These are phyloP conservation scores for Blastobotrys petasosporus DNA, from an alignment of 1,139 yeast species.

Conservation along the genomic window DNA sequence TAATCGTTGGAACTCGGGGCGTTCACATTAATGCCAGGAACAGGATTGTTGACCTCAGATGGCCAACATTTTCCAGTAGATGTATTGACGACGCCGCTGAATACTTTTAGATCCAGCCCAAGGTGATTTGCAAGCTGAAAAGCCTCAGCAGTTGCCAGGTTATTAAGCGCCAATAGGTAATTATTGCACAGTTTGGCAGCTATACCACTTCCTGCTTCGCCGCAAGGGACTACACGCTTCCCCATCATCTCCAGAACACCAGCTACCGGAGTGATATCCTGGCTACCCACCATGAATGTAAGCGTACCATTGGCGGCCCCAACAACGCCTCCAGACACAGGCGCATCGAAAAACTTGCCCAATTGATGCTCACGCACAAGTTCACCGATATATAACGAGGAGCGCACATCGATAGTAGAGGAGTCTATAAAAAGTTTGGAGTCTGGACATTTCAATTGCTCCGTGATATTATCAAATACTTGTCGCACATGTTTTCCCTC, in stretches of 20 bases:
- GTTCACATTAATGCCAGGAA: constrained; percentile 45
- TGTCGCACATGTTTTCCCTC: constrained; percentile 50
- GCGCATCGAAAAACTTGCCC: constrained; percentile 48
- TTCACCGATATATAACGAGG: constrained; percentile 39
- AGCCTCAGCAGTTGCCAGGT: constrained; percentile 56
- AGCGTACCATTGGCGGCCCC: constrained; percentile 54
- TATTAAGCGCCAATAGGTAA: constrained; percentile 52
- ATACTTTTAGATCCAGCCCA: constrained; percentile 45
- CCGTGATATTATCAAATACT: constrained; percentile 39
- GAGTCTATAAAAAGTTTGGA: constrained; percentile 40
- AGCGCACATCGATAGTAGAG: constrained; percentile 51
- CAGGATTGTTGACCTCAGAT: constrained; percentile 55
- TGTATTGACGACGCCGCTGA: constrained; percentile 49
- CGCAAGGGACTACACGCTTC: constrained; percentile 49
- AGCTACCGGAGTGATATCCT: constrained; percentile 16
- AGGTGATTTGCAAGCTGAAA: constrained; percentile 53
- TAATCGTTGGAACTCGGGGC: constrained; percentile 47
- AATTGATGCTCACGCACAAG: constrained; percentile 17
- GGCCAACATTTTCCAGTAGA: constrained; percentile 63
- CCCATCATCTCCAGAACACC: constrained; percentile 47
- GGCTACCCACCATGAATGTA: constrained; percentile 50
- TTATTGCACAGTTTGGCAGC: constrained; percentile 58
- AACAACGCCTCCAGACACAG: constrained; percentile 57
- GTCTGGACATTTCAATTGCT: not conserved
- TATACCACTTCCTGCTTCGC: constrained; percentile 51